Evolutionary conservation across 441 rosid genomes (phyloP).

Genomic region (Euphorbia schlechtendalii): DNA sequence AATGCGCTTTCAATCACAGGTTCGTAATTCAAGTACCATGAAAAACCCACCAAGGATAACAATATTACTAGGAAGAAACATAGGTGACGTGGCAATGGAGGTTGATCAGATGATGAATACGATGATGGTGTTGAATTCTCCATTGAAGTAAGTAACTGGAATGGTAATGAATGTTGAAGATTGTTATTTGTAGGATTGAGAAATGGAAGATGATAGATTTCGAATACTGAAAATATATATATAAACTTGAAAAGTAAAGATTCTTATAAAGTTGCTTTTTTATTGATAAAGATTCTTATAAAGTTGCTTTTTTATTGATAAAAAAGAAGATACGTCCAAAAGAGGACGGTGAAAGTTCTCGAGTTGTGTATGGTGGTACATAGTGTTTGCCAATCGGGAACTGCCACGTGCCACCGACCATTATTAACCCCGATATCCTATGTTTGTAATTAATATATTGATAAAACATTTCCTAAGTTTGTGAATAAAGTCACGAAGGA

Average conservation of each 20-base stretch:
- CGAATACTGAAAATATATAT: too few relatives aligned
- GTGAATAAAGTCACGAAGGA: too few relatives aligned
- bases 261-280: background rate
- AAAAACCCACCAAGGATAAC: conserved; percentile 34
- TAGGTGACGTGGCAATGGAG: conserved; percentile 42
- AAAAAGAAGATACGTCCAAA: conserved; percentile 2
- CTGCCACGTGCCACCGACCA: conserved; percentile 35
- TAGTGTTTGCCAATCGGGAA: background rate
- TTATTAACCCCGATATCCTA: too few relatives aligned
- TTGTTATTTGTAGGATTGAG: background rate
- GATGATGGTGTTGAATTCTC: conserved; percentile 26
- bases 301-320: background rate
- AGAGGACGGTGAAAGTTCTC: conserved; percentile 16
- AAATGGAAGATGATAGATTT: too few relatives aligned
- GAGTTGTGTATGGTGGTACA: background rate
- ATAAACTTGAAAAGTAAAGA: background rate
- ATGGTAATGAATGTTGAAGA: background rate
- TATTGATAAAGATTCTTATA: too few relatives aligned
- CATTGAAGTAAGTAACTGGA: background rate
- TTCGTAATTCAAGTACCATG: conserved; percentile 62
- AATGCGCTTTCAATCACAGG: conserved; percentile 42
- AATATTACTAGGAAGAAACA: conserved; percentile 48
- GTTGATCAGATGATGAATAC: conserved; percentile 12
- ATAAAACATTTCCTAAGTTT: too few relatives aligned
- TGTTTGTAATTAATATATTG: too few relatives aligned